Percentiles rank a stretch among this genome's conserved stretches.
These are phyloP conservation scores for Candida mesenterica DNA, from an alignment of 1,139 yeast species.

Conservation along the genomic window DNA sequence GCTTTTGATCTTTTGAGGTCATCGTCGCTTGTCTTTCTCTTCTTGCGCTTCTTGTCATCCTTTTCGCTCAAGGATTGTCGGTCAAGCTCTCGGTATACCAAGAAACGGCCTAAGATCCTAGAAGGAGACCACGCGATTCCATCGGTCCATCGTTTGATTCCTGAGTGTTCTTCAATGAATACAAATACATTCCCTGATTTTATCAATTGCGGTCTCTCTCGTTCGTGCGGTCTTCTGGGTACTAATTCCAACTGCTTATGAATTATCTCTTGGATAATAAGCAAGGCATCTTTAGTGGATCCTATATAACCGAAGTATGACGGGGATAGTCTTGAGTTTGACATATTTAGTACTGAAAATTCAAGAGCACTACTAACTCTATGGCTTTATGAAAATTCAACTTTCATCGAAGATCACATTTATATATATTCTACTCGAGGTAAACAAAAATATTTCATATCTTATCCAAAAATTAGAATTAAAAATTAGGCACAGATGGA, in stretches of 20 bases:
- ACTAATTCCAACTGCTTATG: slow-evolving; percentile 63
- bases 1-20: slow-evolving; percentile 8
- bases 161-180: slow-evolving; percentile 77
- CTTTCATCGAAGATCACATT: too few relatives aligned
- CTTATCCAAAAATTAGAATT: slow-evolving; percentile 4
- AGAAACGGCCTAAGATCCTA: slow-evolving; percentile 76
- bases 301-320: slow-evolving; percentile 79
- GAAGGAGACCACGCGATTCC: slow-evolving; percentile 93
- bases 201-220: slow-evolving; percentile 66
- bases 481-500: slow-evolving; percentile 5
- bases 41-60: slow-evolving; percentile 35
- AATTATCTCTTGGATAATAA: slow-evolving; percentile 76
- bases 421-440: too few relatives aligned
- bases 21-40: slow-evolving; percentile 22
- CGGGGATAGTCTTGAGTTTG: slow-evolving; percentile 37
- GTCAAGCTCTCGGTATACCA: slow-evolving; percentile 79
- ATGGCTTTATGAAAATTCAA: too few relatives aligned
- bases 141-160: slow-evolving; percentile 92
- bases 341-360: too few relatives aligned
- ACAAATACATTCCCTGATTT: slow-evolving; percentile 81
- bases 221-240: slow-evolving; percentile 77
- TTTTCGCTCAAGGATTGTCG: slow-evolving; percentile 41
- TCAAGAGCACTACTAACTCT: too few relatives aligned
- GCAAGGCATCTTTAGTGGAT: slow-evolving; percentile 77
- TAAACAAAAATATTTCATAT: slow-evolving; percentile 8